Evolutionary conservation across 306 rosid genomes (phyloP), one percentile per base, ranked within the genome.

Genomic region (Castanea mollissima): DNA sequence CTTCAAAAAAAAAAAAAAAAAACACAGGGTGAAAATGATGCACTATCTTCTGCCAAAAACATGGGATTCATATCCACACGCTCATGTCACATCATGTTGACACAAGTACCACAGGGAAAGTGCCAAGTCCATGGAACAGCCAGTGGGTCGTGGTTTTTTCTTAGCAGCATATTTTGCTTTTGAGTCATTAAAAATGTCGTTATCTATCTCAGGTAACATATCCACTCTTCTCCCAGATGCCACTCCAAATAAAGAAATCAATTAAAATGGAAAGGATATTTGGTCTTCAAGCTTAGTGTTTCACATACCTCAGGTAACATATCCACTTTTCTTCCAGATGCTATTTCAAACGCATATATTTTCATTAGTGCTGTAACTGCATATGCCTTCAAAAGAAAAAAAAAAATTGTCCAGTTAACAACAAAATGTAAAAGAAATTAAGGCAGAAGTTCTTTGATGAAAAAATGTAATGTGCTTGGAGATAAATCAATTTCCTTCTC

Each of bases 281-380:
- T 32, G 41, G 81, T 56, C 31, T 69, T 73, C 34, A 5, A 57
- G 56, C 76, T 29, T 10, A 41, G 16, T 20, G 71, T 20, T 73
- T 60, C 56, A 71, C 58, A 86, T 90, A 94, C 98, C 98, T 94
- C 93, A 57, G 94, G 90, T 82, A 92, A 89, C 78, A 94, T 80
- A 76, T 92, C 97, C 69, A 89, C 90, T 82, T 85, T 89, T 87
- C 93, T 92, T 71, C 92, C 85, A 73, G 97, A 85, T 74, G 91
- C 85, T 71, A 89, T 86, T 84, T 94, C 97, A 85, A 92, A 92
- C 12, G 97, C 94, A 83, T 91, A 94, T 68, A 86, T 85, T 84
- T 94, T 94, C 92, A 88, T 88, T 82, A 92, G 55, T 11, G 98
- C 98, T 77, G 98, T 88, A 76, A 94, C 84, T 13, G 97, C 93